Conservation (phyloP, 139 green algal species). For the Protoeuglena noctilucae region DNA sequence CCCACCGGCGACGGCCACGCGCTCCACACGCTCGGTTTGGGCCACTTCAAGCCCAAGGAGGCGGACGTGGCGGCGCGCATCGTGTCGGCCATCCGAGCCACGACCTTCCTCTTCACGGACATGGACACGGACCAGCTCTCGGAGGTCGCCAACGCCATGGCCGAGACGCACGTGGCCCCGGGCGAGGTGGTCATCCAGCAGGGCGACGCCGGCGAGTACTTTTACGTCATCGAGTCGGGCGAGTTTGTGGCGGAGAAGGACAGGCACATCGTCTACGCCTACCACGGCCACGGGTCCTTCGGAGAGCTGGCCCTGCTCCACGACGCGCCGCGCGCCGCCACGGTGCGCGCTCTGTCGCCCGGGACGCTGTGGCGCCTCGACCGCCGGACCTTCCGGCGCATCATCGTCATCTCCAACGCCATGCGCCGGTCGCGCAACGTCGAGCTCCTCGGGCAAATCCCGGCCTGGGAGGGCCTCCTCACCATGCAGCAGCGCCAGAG, state of each 20-base stretch:
- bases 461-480: conserved; percentile 14
- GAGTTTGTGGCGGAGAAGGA: conserved; percentile 3
- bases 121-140: background rate
- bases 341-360: conserved; percentile 11
- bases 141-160: background rate
- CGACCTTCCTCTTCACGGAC: no score
- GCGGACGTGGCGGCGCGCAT: no score
- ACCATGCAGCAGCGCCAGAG: conserved; percentile 15
- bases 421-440: conserved; percentile 15
- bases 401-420: conserved; percentile 23
- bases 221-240: conserved; percentile 33
- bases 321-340: conserved; percentile 39
- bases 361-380: conserved; percentile 34
- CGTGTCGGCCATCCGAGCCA: no score
- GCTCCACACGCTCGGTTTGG: no score
- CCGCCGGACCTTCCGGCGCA: conserved; percentile 22
- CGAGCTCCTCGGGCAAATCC: conserved; percentile 10
- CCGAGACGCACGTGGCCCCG: background rate
- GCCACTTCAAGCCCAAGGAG: no score
- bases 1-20: no score
- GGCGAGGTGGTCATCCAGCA: conserved; percentile 12
- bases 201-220: conserved; percentile 41
- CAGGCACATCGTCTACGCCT: conserved; percentile 15
- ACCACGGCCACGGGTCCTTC: conserved; percentile 29
- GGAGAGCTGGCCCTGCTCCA: conserved; percentile 50